Evolutionary conservation across 306 rosid species (phyloP).

Genomic region (Lupinus albus): DNA sequence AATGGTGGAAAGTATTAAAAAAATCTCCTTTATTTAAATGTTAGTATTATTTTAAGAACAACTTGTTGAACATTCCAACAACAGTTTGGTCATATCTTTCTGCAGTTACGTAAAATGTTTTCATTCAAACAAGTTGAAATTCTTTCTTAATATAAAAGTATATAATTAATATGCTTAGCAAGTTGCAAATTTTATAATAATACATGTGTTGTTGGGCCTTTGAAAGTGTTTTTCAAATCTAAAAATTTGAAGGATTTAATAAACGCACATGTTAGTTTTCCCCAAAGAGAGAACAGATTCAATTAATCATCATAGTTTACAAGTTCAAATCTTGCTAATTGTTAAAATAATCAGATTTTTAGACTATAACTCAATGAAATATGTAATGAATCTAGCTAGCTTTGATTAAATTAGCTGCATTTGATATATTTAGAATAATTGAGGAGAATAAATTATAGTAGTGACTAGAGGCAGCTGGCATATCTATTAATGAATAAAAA

Average conservation of each 20-base stretch:
- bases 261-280: constrained; percentile 33
- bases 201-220: not conserved
- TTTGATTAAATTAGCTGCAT: not conserved
- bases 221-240: not conserved
- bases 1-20: constrained; percentile 5
- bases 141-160: constrained; percentile 38
- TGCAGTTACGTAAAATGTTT: constrained; percentile 39
- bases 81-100: constrained; percentile 36
- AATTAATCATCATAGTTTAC: constrained; percentile 36
- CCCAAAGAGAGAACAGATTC: constrained; percentile 27
- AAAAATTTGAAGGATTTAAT: constrained; percentile 37
- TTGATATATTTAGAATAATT: not conserved
- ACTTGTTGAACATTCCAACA: constrained; percentile 37
- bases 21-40: too few relatives aligned
- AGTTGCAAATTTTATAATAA: constrained; percentile 21
- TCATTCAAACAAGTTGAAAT: constrained; percentile 54
- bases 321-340: constrained; percentile 10
- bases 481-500: not conserved
- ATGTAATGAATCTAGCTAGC: constrained; percentile 16
- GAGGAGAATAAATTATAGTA: too few relatives aligned
- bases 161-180: constrained; percentile 17
- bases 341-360: constrained; percentile 25
- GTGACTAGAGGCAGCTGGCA: not conserved
- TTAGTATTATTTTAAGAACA: constrained; percentile 10
- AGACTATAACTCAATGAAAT: constrained; percentile 18